Evolutionary conservation across 1,284 basidiomycete genomes (phyloP), one percentile per base, ranked within the genome.

Genomic region (Irpex sp.): DNA sequence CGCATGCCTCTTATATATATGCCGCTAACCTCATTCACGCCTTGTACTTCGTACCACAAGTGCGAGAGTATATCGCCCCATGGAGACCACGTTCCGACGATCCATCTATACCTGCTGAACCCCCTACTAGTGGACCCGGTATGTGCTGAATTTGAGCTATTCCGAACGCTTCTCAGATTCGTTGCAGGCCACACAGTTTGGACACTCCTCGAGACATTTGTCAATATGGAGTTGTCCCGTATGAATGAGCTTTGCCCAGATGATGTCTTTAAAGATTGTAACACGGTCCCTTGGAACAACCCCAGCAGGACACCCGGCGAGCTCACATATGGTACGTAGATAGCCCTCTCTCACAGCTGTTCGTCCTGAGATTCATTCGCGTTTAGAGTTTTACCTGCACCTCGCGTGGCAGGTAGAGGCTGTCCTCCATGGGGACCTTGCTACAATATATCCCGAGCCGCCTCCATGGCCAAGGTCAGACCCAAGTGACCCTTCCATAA

Each of bases 31-130:
- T 88, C 34, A 68, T 90, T 3, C 88, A 91, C 69, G 84, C 82
- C 0, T 68, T 92, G 3, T 89, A 83, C 69, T 83, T 82, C 66
- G 79, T 92, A 4, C 89, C 88, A 1, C 89, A 91, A 79, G 81
- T 91, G 36, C 79, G 87, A 48, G 68, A 81, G 56, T 74, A 78
- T 2, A 74, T 87, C 40, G 81, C 87, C 1, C 74, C 70, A 9
- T 80, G 87, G 71, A 76, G 78, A 34, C 77, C 83, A 26, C 13
- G 11, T 56, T 36, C 54, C 13, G 54, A 56, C 13, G 19, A n/a
- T 13, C 74, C 76, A 5, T 62, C 61, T 2, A 52, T 49, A 26
- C 19, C 34, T 31, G 11, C 63, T 56, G 55, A 64, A 48, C 44
- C 21, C 9, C 26, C 34, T 7, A 26, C 26, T 4, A 49, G 40